Evolutionary conservation across 2,329 filamentous ascomycete genomes (phyloP).

Genomic region (Teratosphaeria epicoccoides): DNA sequence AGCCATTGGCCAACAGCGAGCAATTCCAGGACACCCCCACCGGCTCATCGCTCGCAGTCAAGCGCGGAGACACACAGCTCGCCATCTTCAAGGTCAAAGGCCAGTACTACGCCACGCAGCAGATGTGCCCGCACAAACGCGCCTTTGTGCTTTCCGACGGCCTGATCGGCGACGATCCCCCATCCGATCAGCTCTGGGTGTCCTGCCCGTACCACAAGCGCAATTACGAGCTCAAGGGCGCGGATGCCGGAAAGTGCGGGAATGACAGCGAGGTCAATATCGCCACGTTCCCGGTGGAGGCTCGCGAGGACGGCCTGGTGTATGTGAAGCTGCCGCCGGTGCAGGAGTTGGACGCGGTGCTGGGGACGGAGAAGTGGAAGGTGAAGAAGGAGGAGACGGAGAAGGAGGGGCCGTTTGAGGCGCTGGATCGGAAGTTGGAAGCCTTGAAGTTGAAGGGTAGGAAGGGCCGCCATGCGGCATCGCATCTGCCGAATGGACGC

Average conservation of each 20-base stretch:
- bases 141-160: constrained; percentile 84
- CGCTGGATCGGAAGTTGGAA: constrained; percentile 46
- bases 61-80: constrained; percentile 79
- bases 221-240: constrained; percentile 66
- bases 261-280: constrained; percentile 69
- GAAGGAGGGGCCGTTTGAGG: constrained; percentile 37
- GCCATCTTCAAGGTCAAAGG: constrained; percentile 77
- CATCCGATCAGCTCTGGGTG: constrained; percentile 62
- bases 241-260: constrained; percentile 57
- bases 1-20: constrained; percentile 61
- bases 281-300: constrained; percentile 69
- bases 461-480: constrained; percentile 35
- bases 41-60: constrained; percentile 65
- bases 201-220: constrained; percentile 84
- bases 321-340: constrained; percentile 72
- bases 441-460: constrained; percentile 43
- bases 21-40: constrained; percentile 62
- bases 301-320: constrained; percentile 63
- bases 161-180: constrained; percentile 58
- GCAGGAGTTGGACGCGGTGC: constrained; percentile 65
- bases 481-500: constrained; percentile 35
- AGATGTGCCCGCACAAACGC: constrained; percentile 91
- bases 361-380: constrained; percentile 71
- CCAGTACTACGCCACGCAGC: constrained; percentile 73
- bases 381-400: constrained; percentile 59